Evolutionary conservation across 169 alveolate genomes (phyloP).

Genomic region (Babesia bovis): DNA sequence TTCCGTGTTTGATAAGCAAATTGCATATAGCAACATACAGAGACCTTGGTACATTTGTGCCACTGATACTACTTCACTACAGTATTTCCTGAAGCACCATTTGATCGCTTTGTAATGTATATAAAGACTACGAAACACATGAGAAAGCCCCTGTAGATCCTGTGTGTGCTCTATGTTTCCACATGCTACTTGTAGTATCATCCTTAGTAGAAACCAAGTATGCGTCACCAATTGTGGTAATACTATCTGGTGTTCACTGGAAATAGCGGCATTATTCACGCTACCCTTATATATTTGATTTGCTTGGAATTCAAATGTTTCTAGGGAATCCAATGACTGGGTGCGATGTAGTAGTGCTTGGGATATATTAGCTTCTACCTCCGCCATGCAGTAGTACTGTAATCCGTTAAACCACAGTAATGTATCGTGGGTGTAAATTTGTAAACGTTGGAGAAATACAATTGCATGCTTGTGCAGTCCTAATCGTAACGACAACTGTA

Average conservation of each 20-base stretch:
- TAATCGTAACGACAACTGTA: constrained; percentile 43
- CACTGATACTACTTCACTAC: neutral
- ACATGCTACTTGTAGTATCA: constrained; percentile 6
- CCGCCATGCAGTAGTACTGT: constrained; percentile 15
- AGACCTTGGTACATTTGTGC: constrained; percentile 18
- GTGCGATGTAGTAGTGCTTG: constrained; percentile 6
- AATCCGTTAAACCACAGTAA: constrained; percentile 51
- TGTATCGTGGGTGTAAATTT: constrained; percentile 17
- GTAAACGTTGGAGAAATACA: constrained; percentile 6
- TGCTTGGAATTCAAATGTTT: constrained; percentile 7
- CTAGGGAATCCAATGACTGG: constrained; percentile 27
- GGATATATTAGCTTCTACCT: neutral
- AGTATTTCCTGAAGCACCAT: constrained; percentile 10
- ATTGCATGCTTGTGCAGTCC: constrained; percentile 55
- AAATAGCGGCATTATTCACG: constrained; percentile 2
- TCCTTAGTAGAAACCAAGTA: constrained; percentile 8
- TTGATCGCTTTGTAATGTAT: constrained; percentile 9
- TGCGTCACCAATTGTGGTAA: constrained; percentile 14
- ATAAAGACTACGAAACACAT: neutral
- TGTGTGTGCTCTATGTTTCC: constrained; percentile 6
- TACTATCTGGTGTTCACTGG: neutral
- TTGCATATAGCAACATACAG: constrained; percentile 14
- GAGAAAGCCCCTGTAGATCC: too few relatives aligned
- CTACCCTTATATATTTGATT: neutral
- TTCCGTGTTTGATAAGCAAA: neutral